These are phyloP conservation scores for Quercus berberidifolia DNA, from an alignment of 306 rosid species.

Conservation along the genomic window DNA sequence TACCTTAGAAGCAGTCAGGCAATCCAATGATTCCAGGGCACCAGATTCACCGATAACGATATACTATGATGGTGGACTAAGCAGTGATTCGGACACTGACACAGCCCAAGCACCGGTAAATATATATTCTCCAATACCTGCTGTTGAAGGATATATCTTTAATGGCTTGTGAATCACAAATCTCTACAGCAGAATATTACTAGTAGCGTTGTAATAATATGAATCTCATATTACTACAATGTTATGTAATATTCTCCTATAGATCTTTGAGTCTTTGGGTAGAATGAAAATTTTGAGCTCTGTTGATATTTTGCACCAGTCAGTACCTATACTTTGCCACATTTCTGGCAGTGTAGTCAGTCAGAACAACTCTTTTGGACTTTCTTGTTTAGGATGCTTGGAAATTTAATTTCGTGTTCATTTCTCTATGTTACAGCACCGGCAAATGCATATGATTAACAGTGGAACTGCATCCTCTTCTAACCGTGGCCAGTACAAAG, in stretches of 20 bases:
- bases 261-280: background rate
- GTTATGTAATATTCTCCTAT: conserved; percentile 16
- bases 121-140: conserved; percentile 7
- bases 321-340: background rate
- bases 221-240: conserved; percentile 5
- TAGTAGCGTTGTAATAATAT: conserved; percentile 3
- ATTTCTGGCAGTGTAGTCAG: background rate
- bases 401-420: conserved; percentile 1
- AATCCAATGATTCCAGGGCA: background rate
- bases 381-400: background rate
- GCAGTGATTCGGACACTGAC: conserved; percentile 42
- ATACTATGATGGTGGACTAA: conserved; percentile 8
- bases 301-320: conserved; percentile 2
- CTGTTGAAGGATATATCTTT: too few species aligned
- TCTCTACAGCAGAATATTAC: conserved; percentile 10
- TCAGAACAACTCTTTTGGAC: background rate
- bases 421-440: conserved; percentile 4
- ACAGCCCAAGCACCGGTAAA: conserved; percentile 36
- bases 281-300: conserved; percentile 5
- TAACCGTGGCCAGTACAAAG: background rate
- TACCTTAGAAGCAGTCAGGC: background rate
- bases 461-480: background rate
- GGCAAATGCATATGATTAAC: background rate
- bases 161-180: background rate
- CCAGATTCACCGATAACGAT: conserved; percentile 15